Conservation (phyloP, 345 rosid species). For the Balakata baccata region DNA sequence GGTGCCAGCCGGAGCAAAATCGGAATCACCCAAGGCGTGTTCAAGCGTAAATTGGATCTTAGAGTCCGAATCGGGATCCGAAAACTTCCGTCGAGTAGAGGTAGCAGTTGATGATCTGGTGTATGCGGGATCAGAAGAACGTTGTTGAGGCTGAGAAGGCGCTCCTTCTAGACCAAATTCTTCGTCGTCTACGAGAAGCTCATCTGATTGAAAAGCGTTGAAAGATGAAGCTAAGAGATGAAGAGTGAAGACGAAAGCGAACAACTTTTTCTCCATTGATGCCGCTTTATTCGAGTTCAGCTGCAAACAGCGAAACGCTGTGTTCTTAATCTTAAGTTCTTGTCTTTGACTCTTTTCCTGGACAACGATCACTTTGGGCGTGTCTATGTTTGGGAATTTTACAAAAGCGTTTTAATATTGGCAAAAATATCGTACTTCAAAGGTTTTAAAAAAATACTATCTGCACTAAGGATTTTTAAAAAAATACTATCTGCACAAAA, state of each 20-base stretch:
- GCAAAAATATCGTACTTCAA: too few relatives aligned
- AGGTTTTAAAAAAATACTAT: too few relatives aligned
- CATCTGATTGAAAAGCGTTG: slow-evolving; percentile 73
- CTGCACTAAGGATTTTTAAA: too few relatives aligned
- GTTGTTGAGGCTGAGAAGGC: slow-evolving; percentile 30
- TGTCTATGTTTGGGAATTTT: too few relatives aligned
- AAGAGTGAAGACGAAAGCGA: slow-evolving; percentile 6
- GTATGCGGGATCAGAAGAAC: slow-evolving; percentile 35
- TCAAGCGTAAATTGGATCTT: slow-evolving; percentile 90
- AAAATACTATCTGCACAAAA: too few relatives aligned
- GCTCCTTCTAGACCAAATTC: slow-evolving; percentile 75
- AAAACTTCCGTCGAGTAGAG: slow-evolving; percentile 43
- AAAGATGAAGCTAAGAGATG: background rate
- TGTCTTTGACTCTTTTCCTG: background rate
- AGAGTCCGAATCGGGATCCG: slow-evolving; percentile 85
- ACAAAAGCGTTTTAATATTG: too few relatives aligned
- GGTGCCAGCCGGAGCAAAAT: slow-evolving; percentile 72
- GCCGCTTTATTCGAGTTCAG: background rate
- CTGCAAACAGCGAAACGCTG: background rate
- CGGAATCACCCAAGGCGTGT: slow-evolving; percentile 89
- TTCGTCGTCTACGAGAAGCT: slow-evolving; percentile 76
- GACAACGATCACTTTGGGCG: background rate
- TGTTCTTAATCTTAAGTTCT: background rate
- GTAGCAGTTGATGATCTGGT: slow-evolving; percentile 38
- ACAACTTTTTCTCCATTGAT: background rate